Evolutionary conservation across 768 basidiomycete genomes (phyloP).

Genomic region (Mycena olivaceomarginata): DNA sequence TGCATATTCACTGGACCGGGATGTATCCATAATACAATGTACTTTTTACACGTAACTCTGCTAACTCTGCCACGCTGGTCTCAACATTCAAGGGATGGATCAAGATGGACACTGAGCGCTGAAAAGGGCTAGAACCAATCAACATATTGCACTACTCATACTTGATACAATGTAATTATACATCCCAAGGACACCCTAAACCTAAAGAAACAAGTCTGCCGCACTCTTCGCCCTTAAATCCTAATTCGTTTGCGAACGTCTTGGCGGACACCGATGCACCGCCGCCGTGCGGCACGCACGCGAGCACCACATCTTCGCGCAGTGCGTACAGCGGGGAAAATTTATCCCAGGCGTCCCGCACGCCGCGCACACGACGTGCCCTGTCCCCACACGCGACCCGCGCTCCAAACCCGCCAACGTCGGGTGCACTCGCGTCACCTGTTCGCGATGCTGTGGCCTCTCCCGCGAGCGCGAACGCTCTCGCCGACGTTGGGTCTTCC

Average conservation of each 20-base stretch:
- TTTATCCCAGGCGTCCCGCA: slow-evolving; percentile 32
- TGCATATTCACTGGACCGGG: background rate
- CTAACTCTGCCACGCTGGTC: background rate
- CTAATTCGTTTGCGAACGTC: slow-evolving; percentile 18
- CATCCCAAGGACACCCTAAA: no score
- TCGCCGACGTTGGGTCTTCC: background rate
- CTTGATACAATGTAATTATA: no score
- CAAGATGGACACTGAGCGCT: no score
- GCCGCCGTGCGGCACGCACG: slow-evolving; percentile 32
- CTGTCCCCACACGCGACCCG: slow-evolving; percentile 37
- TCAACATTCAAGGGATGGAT: no score
- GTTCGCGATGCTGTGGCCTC: slow-evolving; percentile 9
- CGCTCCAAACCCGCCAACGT: slow-evolving; percentile 33
- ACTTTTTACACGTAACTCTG: slow-evolving; percentile 11
- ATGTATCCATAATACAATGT: slow-evolving; percentile 10
- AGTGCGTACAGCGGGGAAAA: slow-evolving; percentile 40
- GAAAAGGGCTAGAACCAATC: no score
- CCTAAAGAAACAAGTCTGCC: background rate
- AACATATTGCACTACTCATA: no score
- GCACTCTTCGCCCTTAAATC: background rate
- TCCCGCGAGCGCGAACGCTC: slow-evolving; percentile 1
- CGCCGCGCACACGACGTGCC: slow-evolving; percentile 35
- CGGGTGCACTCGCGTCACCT: slow-evolving; percentile 29
- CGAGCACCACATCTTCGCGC: slow-evolving; percentile 39
- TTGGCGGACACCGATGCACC: slow-evolving; percentile 33